Base-by-base conservation (phyloP, 2,329 filamentous ascomycete species). In the Alternaria sp. region DNA sequence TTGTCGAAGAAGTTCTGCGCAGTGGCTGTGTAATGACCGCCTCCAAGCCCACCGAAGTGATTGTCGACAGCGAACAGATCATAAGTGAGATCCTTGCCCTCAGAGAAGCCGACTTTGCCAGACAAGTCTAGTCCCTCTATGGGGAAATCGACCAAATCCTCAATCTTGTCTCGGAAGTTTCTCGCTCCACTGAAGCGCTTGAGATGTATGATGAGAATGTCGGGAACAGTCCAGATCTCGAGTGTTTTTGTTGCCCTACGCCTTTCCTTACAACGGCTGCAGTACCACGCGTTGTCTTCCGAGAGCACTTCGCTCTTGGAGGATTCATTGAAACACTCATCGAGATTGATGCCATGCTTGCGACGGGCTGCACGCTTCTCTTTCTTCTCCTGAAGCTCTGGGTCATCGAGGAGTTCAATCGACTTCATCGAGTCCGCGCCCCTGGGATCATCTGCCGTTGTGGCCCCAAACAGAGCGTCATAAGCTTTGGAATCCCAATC, bases 211-310 rank as follows among this genome's bases (percentile, higher is more conserved):
- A 98, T 91, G 16, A 99, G 86, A 63, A 98, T 96, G 77, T 99
- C 95, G 0, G 95, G 95, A 2, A 92, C 90, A 74, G 94, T 97
- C 95, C 95, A 99, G 18, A 99, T 87, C 74, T 98, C 94, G 54
- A 99, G 93, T 73, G 95, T 97, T 83, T 99, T 99, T 81, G 90
- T 94, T 20, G 95, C 95, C 62, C 93, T 90, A 16, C 93, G 89
- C 72, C 97, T 91, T 71, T 97, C 92, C 78, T 98, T 98, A 85
- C 95, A 99, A 30, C 93, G 88, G 58, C 93, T 94, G 75, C 95
- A 99, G 77, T 96, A 98, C 95, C 95, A 99, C 62, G 93, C 94
- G 76, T 99, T 96, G 74, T 96, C 92, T 77, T 97, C 93, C 0
- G 94, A 97, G 5, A 99, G 83, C 14, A 97, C 89, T 79, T 99